Conservation (phyloP, 768 basidiomycete species). For the Russula olivacea region DNA sequence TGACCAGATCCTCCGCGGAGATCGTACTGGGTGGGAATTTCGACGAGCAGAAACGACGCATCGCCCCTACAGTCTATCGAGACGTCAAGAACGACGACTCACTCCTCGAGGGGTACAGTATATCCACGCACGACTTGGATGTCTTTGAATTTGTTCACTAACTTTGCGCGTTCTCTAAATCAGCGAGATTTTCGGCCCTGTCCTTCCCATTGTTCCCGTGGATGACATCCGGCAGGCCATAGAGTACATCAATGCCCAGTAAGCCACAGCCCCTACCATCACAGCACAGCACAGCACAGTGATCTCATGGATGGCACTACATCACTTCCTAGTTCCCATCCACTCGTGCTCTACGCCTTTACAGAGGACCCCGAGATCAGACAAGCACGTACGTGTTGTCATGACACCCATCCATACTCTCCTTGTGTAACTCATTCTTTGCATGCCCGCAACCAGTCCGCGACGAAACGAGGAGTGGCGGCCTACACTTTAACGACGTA, state of each 20-base stretch:
- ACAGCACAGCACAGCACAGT: background rate
- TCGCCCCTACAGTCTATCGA: constrained; percentile 57
- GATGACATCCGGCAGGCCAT: constrained; percentile 51
- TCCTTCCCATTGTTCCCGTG: constrained; percentile 58
- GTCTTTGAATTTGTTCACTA: background rate
- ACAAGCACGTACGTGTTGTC: constrained; percentile 9
- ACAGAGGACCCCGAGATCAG: constrained; percentile 20
- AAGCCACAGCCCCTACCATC: constrained; percentile 12
- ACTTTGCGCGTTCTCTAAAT: background rate
- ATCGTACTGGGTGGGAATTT: constrained; percentile 48
- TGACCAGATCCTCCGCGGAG: constrained; percentile 51
- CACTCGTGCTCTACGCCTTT: constrained; percentile 23
- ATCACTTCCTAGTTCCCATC: constrained; percentile 15
- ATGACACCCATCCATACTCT: too few relatives aligned
- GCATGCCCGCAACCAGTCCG: constrained; percentile 26
- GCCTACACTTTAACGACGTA: constrained; percentile 32
- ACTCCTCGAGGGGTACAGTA: constrained; percentile 49
- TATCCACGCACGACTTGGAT: constrained; percentile 19
- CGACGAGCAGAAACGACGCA: constrained; percentile 36
- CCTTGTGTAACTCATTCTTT: background rate
- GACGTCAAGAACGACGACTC: constrained; percentile 50
- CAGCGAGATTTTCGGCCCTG: constrained; percentile 71
- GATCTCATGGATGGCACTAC: background rate
- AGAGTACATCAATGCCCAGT: constrained; percentile 50
- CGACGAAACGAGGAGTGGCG: constrained; percentile 31